Conservation (phyloP, 768 basidiomycete genomes). For the Mycena floridula region DNA sequence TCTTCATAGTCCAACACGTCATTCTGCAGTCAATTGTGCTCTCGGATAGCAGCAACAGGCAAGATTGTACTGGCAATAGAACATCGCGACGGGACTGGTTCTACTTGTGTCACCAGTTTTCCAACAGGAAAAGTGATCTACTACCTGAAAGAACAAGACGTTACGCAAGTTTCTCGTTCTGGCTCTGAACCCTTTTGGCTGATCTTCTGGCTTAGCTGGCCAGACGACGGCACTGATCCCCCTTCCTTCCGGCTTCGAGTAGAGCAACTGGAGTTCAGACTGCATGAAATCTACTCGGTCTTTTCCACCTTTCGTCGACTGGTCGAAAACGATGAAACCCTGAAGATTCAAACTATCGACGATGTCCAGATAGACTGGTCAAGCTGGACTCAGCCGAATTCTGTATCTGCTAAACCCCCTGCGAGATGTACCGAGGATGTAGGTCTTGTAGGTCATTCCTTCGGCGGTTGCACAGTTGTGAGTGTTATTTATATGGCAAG, state of each 20-base stretch:
- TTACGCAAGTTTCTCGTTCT: constrained; percentile 36
- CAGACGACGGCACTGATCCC: constrained; percentile 14
- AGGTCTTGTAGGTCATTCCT: constrained; percentile 37
- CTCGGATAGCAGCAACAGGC: constrained; percentile 68
- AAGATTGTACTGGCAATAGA: constrained; percentile 78
- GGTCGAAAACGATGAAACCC: constrained; percentile 20
- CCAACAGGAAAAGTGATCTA: constrained; percentile 23
- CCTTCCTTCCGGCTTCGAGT: constrained; percentile 46
- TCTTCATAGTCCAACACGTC: constrained; percentile 1
- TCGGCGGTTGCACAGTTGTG: constrained; percentile 44
- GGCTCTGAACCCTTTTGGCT: constrained; percentile 11
- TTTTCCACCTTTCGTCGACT: constrained; percentile 55
- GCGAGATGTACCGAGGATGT: constrained; percentile 29
- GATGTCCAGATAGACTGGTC: constrained; percentile 25
- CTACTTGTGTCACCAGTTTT: constrained; percentile 35
- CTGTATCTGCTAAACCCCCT: too few relatives aligned
- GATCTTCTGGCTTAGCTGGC: constrained; percentile 11
- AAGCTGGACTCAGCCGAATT: constrained; percentile 42
- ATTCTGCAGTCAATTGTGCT: constrained; percentile 55
- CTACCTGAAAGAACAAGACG: constrained; percentile 52
- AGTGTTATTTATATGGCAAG: constrained; percentile 4
- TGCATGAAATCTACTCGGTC: constrained; percentile 60
- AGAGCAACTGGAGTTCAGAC: constrained; percentile 67
- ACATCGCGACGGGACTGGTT: constrained; percentile 77
- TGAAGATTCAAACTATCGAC: constrained; percentile 33